phyloP scores from a whole-genome alignment of 306 rosid genomes.

The Amphicarpaea edgeworthii region DNA sequence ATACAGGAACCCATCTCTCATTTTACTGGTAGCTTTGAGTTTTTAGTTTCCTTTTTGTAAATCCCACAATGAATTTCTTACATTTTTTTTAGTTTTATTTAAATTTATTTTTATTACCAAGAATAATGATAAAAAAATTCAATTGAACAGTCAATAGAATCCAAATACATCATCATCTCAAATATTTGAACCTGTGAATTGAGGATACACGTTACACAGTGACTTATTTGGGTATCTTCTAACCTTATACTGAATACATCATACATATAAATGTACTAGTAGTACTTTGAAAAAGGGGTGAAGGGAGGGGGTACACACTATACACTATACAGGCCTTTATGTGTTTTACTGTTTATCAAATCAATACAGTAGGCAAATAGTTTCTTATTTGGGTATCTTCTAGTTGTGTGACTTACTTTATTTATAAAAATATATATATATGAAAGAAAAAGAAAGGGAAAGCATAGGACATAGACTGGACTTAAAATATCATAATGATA shows the following conservation, averaged over 20 bases:
- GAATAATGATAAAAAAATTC: neutral
- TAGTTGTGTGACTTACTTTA: conserved; percentile 38
- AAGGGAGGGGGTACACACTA: neutral
- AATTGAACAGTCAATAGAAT: neutral
- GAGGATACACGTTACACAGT: too few species aligned
- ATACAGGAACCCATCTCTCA: too few species aligned
- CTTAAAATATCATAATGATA: conserved; percentile 37
- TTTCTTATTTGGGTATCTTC: conserved; percentile 40
- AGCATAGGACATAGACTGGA: conserved; percentile 30
- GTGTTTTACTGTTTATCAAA: conserved; percentile 7
- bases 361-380: neutral
- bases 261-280: neutral
- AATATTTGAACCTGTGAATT: too few species aligned
- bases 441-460: neutral
- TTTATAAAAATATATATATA: too few species aligned
- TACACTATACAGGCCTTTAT: neutral
- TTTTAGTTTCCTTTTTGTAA: too few species aligned
- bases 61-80: too few species aligned
- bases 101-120: too few species aligned
- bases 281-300: neutral
- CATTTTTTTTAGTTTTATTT: too few species aligned
- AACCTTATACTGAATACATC: neutral
- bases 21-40: too few species aligned
- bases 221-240: too few species aligned
- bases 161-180: neutral